A percentile compares a stretch with the other conserved stretches of the same genome.
Conservation (phyloP, 73 alveolate species). For the Breviolum minutum region DNA sequence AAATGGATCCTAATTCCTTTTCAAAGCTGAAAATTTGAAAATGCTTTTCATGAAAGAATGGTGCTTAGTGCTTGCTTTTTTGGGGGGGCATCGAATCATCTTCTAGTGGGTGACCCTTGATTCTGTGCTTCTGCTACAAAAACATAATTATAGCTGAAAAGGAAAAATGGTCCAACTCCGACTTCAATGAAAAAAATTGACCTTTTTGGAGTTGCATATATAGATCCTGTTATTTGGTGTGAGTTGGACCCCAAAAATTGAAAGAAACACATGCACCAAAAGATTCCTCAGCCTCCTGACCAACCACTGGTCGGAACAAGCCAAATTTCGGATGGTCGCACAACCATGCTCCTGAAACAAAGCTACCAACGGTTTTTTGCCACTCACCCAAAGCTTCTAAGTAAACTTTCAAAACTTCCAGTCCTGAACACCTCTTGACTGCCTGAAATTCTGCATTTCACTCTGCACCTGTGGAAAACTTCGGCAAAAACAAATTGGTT, state of each 20-base stretch:
- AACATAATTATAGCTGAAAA: too few species aligned
- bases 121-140: too few species aligned
- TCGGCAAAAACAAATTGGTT: neutral
- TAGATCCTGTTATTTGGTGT: neutral
- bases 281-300: neutral
- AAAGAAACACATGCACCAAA: neutral
- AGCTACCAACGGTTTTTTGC: neutral
- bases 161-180: too few species aligned
- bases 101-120: too few species aligned
- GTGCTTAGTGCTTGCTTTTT: too few species aligned
- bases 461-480: neutral
- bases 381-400: neutral
- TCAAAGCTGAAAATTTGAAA: too few species aligned
- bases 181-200: too few species aligned
- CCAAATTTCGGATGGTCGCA: constrained; percentile 48
- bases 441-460: neutral
- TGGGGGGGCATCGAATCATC: too few species aligned
- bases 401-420: neutral
- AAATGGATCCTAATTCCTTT: too few species aligned
- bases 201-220: neutral
- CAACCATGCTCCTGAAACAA: constrained; percentile 26
- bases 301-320: constrained; percentile 54
- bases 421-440: constrained; percentile 27
- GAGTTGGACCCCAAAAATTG: neutral
- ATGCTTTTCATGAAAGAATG: too few species aligned